phyloP scores from a whole-genome alignment of 2,329 filamentous ascomycete genomes.

The Rutstroemia sp. region DNA sequence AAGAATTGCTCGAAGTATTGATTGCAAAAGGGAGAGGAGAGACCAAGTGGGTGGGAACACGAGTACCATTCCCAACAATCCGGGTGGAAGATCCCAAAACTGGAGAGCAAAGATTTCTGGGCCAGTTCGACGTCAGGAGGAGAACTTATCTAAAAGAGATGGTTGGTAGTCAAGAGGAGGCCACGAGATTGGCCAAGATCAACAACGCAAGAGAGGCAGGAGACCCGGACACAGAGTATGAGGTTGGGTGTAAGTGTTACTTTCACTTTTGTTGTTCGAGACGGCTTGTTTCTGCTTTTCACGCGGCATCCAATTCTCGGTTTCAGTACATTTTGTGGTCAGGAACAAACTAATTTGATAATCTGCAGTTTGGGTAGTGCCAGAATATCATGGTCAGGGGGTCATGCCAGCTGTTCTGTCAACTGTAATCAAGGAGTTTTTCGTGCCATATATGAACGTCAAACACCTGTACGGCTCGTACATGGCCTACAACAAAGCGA shows the following conservation, averaged over 20 bases:
- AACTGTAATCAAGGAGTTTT: constrained; percentile 4
- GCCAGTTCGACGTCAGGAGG: not conserved
- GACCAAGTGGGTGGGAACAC: not conserved
- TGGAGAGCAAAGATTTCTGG: not conserved
- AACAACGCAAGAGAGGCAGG: not conserved
- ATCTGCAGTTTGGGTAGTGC: constrained; percentile 7
- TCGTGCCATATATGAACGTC: constrained; percentile 10
- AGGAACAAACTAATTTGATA: not conserved
- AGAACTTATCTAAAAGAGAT: not conserved
- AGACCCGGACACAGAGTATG: not conserved
- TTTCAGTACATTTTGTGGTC: no score
- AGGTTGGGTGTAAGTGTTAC: constrained; percentile 3
- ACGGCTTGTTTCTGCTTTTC: not conserved
- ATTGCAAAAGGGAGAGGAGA: not conserved
- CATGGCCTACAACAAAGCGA: constrained; percentile 4
- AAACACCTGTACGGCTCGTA: not conserved
- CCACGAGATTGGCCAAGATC: not conserved
- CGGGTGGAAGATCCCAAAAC: not conserved
- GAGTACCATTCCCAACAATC: constrained; percentile 2
- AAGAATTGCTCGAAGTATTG: not conserved
- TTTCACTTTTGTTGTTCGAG: not conserved
- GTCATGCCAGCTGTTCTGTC: constrained; percentile 9
- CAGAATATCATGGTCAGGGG: constrained; percentile 1
- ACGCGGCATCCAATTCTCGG: no score
- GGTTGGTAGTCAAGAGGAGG: not conserved